phyloP scores from a whole-genome alignment of 75 land plant genomes.

The Pseudotsuga menziesii region DNA sequence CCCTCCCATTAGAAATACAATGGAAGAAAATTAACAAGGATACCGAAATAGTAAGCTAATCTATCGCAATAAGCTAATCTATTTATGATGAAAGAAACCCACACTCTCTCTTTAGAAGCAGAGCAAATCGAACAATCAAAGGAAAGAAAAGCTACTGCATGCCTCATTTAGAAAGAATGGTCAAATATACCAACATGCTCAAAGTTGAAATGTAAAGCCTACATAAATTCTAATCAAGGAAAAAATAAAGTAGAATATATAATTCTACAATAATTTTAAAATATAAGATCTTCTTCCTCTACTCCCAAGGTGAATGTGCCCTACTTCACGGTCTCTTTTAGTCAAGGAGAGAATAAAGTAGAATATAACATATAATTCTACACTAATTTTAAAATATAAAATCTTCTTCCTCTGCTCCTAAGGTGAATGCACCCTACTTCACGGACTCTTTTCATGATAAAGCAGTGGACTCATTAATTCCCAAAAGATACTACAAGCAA shows the following conservation, averaged over 20 bases:
- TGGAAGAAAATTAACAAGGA: no score
- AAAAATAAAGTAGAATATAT: background rate
- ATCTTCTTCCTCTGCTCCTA: no score
- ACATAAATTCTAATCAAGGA: background rate
- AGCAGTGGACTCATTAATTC: constrained; percentile 61
- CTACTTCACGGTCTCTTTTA: constrained; percentile 33
- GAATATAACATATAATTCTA: no score
- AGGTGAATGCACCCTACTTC: no score
- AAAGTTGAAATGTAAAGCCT: background rate
- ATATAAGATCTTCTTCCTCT: constrained; percentile 61
- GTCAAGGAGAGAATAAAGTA: no score
- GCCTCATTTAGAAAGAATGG: background rate
- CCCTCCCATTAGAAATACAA: no score
- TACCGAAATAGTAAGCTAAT: no score
- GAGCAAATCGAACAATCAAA: background rate
- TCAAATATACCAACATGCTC: background rate
- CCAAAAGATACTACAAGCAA: constrained; percentile 75
- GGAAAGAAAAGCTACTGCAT: background rate
- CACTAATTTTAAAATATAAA: no score
- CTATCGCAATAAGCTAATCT: no score
- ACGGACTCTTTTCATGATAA: no score
- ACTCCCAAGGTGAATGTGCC: constrained; percentile 27
- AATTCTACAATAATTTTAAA: constrained; percentile 14
- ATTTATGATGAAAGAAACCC: no score
- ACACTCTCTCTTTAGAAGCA: no score